Base-by-base conservation (phyloP, 2,329 filamentous ascomycete species). In the Microdochium bolleyi region DNA sequence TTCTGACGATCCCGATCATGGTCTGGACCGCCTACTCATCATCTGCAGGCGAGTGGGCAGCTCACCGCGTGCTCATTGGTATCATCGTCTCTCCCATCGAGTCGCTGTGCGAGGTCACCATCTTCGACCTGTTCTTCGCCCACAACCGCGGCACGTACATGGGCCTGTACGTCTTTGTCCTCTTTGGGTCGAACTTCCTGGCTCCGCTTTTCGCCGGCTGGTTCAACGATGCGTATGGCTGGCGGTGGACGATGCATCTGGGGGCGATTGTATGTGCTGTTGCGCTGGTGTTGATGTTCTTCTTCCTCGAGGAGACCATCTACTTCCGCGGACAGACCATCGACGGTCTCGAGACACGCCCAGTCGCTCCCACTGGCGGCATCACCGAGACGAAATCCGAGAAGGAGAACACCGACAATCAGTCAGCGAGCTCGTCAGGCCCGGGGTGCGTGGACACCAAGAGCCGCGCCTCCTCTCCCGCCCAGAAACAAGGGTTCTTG, bases 271-370 rank as follows among this genome's bases (percentile, higher is more conserved):
- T 74, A 51, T 65, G 66, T 50, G 69, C 58, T 1, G 63, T 57
- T 0, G 64, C 63, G 3, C 66, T 67, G 10, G 41, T 72, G 0
- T 67, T 74, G 30, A 54, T 74, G 0, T 80, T 83, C 60, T 67
- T 84, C 54, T 78, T 84, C 58, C 78, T 82, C 54, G 80, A 84
- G 57, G 81, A 85, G 61, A 80, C 79, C 7, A 74, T 74, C 16
- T 84, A 83, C 57, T 63, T 68, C 50, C 72, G 75, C 10, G 52
- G 19, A n/a, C 9, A 61, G 5, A 68, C 67, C 5, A 51, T 65
- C 50, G 67, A 68, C 48, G 68, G 62, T 21, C 56, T 62, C 24
- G 30, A 8, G 8, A 14, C 30, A 34, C 57, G 61, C 41, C 19
- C 55, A n/a, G 57, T 52, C 9, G 24, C 52, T 34, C 25, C 48